Evolutionary conservation across 352 stramenopile genomes (phyloP), one percentile per base, ranked within the genome.

Genomic region (Globisporangium lucens): DNA sequence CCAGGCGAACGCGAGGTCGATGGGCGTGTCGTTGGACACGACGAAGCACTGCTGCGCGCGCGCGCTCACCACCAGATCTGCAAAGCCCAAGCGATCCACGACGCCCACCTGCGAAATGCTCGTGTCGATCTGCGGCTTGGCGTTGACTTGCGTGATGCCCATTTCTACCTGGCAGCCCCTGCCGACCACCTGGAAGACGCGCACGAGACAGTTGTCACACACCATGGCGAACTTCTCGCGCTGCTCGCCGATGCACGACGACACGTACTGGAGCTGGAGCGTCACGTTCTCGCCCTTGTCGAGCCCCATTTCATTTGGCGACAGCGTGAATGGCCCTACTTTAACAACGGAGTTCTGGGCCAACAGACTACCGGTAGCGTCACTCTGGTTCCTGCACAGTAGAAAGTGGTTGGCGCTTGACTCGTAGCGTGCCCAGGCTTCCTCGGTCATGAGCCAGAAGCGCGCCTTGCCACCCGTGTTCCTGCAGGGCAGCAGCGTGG

Each of bases 151-250:
- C 9, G 71, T 76, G 27, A 89, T 68, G 20, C 68, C 73, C 13
- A 95, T 29, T 29, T 93, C 78, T 3, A 95, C 79, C 62, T 93
- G 79, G 61, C 80, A 93, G 1, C 85, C 79, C 7, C 82, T 79
- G 10, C 87, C 87, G 6, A 82, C 73, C 13, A 95, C 61, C 56
- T 92, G 78, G 49, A 93, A 93, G 0, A 85, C 68, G 4, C 80
- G 83, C 43, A 93, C 85, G 35, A 95, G 75, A 58, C 85, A 91
- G 64, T 95, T 95, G 76, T 95, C 83, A 61, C 85, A 95, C 27
- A 95, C 83, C 73, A 95, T 79, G 24, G 92, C 77, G 56, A 95
- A 88, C 38, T 84, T 80, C 36, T 82, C 76, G 15, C 79, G 75
- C 56, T 86, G 70, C 35, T 91, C 81, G 17, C 85, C 83, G 33